Base-by-base conservation (phyloP, 306 rosid species). In the Quercus berberidifolia region DNA sequence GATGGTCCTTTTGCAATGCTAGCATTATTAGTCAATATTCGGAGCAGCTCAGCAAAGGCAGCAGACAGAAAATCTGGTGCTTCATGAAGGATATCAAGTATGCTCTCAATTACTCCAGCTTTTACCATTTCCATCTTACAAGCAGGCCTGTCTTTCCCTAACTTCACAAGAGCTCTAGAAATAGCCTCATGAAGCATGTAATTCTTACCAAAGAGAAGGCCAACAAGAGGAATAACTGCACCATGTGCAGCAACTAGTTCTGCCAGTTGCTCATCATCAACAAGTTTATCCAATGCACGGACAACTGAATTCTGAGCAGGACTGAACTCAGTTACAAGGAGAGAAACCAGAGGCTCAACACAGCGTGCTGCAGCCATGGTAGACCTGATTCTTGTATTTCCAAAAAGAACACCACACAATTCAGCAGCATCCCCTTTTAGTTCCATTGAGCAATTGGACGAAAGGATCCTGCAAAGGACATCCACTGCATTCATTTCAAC, bases 401-500 rank as follows among this genome's bases (percentile, higher is more conserved):
- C 99, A 73, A 96, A 96, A 71, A 93, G 97, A 80, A 91, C 99
- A 76, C 96, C 87, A 21, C 98, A 91, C 85, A 96, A 77, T 81
- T 96, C 99, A 58, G 99, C 98, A 43, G 99, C 99, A 80, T 93
- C 99, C 71, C 96, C 97, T 86, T 90, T 96, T 84, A 96, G 90
- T 73, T 93, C 99, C 89, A 87, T 88, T 3, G 99, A 90, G 85
- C 97, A 91, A 85, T 85, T 83, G 21, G 98, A 90, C 30, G 98
- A 96, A 82, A 96, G 96, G 81, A 96, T 92, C 90, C 90, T 89
- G 85, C 96, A 96, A 82, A 96, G 98, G 82, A 96, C 98, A 88
- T 96, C 99, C 63, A 96, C 96, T 77, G 99, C 99, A 85, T 96
- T 96, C 96, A 93, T 93, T 86, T 96, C 99, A 81, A 96, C 97